These are phyloP conservation scores for Dillenia turbinata DNA, from an alignment of 164 flowering plant genomes.

Conservation along the genomic window DNA sequence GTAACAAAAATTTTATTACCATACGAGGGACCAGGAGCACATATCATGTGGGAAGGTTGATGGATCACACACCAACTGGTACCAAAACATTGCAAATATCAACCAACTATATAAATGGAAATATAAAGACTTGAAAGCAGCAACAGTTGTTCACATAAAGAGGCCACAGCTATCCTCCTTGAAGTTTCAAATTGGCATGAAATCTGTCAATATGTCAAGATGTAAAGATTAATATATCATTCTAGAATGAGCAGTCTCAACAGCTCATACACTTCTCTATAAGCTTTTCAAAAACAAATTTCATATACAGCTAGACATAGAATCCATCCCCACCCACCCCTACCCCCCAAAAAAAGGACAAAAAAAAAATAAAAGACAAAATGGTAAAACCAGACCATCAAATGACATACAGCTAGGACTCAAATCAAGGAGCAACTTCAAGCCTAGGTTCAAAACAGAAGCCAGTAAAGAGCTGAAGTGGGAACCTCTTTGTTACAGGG, in stretches of 20 bases:
- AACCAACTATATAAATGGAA: too few species aligned
- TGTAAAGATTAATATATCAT: constrained; percentile 19
- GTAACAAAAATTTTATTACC: too few species aligned
- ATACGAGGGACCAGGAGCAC: too few species aligned
- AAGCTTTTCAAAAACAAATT: constrained; percentile 3
- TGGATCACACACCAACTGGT: too few species aligned
- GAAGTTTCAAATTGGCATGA: background rate
- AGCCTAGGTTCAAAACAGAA: constrained; percentile 92
- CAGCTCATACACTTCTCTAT: constrained; percentile 18
- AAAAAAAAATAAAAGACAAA: constrained; percentile 5
- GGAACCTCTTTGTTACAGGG: constrained; percentile 81
- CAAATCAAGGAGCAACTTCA: constrained; percentile 50
- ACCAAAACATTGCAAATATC: too few species aligned
- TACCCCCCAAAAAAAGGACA: background rate
- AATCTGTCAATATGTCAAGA: background rate
- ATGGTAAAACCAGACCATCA: background rate
- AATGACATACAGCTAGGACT: background rate
- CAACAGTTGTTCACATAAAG: too few species aligned
- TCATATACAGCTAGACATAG: constrained; percentile 4
- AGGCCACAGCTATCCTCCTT: background rate
- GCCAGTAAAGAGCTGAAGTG: constrained; percentile 88
- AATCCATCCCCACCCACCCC: background rate
- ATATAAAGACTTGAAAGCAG: too few species aligned
- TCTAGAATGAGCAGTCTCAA: constrained; percentile 12
- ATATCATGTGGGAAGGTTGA: too few species aligned